These are phyloP conservation scores for Metroxylon sagu DNA, from an alignment of 176 grass and related monocot species.

Conservation along the genomic window DNA sequence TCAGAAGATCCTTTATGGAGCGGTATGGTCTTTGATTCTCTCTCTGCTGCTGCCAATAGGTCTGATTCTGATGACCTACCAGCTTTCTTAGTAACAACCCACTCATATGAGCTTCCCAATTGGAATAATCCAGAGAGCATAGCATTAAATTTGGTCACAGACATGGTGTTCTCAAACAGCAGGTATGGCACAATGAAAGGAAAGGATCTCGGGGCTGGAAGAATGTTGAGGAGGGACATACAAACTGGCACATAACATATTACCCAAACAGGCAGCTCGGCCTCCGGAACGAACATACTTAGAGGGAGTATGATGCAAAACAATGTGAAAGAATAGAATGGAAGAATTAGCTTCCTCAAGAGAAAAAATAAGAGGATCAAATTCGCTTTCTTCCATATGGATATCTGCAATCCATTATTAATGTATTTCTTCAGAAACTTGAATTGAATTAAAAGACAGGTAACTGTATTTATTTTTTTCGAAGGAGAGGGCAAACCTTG, in stretches of 20 bases:
- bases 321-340: constrained; percentile 83
- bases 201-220: constrained; percentile 62
- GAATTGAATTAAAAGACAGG: constrained; percentile 1
- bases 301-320: constrained; percentile 77
- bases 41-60: constrained; percentile 23
- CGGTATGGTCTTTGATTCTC: constrained; percentile 16
- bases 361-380: constrained; percentile 81
- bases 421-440: constrained; percentile 13
- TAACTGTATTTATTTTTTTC: background rate
- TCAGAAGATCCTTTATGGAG: constrained; percentile 48
- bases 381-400: constrained; percentile 70
- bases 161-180: constrained; percentile 85
- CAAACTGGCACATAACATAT: constrained; percentile 70
- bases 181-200: constrained; percentile 86
- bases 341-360: constrained; percentile 69
- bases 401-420: constrained; percentile 38
- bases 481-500: constrained; percentile 32
- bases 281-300: constrained; percentile 80
- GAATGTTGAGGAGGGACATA: constrained; percentile 69
- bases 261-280: constrained; percentile 63
- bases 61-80: constrained; percentile 66
- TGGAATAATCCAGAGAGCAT: constrained; percentile 75
- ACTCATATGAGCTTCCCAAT: constrained; percentile 70
- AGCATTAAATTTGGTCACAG: constrained; percentile 79
- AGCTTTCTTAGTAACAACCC: constrained; percentile 72